A percentile compares a stretch with the other conserved stretches of the same genome.
phyloP scores from a whole-genome alignment of 2,329 filamentous ascomycete species.

The Ceratocystiopsis minuta region DNA sequence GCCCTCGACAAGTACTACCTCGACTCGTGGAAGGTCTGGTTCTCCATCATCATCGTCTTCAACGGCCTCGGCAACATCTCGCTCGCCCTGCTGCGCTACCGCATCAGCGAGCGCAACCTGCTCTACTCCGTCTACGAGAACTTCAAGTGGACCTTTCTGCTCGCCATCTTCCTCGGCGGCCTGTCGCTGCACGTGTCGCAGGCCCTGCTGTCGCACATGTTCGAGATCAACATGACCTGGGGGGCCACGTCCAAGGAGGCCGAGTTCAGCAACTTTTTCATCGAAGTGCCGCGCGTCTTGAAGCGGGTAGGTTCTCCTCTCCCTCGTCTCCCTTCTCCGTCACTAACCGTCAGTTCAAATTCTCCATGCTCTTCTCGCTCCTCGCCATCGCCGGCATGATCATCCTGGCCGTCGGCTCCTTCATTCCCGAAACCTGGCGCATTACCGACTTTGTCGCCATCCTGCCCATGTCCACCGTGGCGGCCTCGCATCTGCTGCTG shows the following conservation, averaged over 20 bases:
- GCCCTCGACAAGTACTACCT: conserved; percentile 67
- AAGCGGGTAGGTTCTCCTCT: conserved; percentile 45
- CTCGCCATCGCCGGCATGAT: conserved; percentile 43
- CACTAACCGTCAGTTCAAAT: conserved; percentile 44
- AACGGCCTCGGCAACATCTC: conserved; percentile 56
- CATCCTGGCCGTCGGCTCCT: conserved; percentile 42
- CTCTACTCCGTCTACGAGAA: conserved; percentile 40
- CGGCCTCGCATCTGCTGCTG: conserved; percentile 49
- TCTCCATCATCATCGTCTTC: conserved; percentile 64
- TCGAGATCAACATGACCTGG: conserved; percentile 75
- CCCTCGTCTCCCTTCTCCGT: conserved; percentile 11
- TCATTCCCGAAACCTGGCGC: conserved; percentile 46
- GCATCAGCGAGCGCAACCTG: conserved; percentile 45
- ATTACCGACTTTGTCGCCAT: conserved; percentile 60
- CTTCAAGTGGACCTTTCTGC: conserved; percentile 56
- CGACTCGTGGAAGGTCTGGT: conserved; percentile 64
- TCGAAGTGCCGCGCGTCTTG: conserved; percentile 62
- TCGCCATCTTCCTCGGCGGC: conserved; percentile 69
- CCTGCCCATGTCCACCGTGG: conserved; percentile 56
- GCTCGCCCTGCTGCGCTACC: conserved; percentile 55
- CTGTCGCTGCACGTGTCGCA: conserved; percentile 66
- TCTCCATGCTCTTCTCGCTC: conserved; percentile 44
- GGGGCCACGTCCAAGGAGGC: conserved; percentile 70
- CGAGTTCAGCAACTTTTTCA: conserved; percentile 69
- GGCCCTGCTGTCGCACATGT: conserved; percentile 65